Base-by-base conservation (phyloP, 2,329 filamentous ascomycete species). In the Aspergillus hiratsukae region DNA sequence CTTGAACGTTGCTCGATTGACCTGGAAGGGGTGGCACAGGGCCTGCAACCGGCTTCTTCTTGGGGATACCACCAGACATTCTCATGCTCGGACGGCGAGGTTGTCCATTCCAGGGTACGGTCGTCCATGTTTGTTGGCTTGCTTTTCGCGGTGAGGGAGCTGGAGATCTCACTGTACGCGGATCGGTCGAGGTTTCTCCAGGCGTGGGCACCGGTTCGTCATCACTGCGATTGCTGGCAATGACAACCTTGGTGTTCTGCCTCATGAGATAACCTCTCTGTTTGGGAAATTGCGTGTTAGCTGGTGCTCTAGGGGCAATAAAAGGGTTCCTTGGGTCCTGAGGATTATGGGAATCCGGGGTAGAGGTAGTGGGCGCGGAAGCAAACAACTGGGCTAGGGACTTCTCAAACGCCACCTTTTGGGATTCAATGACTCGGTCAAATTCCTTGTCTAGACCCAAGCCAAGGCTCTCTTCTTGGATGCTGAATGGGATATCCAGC, bases 261-360 rank as follows among this genome's bases (percentile, higher is more conserved):
- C 94, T 87, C 93, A 97, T 99, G 48, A 97, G 82, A 70, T 99
- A 99, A 55, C 94, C 94, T 79, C 95, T 92, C 92, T 97, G 89
- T 85, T 81, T 81, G 64, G 75, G 80, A 66, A 77, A 68, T 69
- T 74, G 81, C 68, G 78, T 70, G 82, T 91, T 86, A 90, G 87
- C 81, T 85, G 81, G 75, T 56, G 68, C 58, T 61, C 65, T 65
- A 64, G 49, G 35, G 40, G 49, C 23, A 56, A 27, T 46, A 31
- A 51, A 43, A 54, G 57, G 52, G 31, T 40, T 55, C 53, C 52
- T 63, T 57, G 43, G 53, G 56, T 31, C 48, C 23, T 35, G 49
- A 59, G 61, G 29, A 37, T 17, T 35, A 53, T 52, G 59, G 53
- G 57, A 59, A 61, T 69, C 43, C 43, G 11, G n/a, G 43, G 21